These are phyloP conservation scores for Cladosporium oxysporum DNA, from an alignment of 2,329 filamentous ascomycete genomes.

Conservation along the genomic window DNA sequence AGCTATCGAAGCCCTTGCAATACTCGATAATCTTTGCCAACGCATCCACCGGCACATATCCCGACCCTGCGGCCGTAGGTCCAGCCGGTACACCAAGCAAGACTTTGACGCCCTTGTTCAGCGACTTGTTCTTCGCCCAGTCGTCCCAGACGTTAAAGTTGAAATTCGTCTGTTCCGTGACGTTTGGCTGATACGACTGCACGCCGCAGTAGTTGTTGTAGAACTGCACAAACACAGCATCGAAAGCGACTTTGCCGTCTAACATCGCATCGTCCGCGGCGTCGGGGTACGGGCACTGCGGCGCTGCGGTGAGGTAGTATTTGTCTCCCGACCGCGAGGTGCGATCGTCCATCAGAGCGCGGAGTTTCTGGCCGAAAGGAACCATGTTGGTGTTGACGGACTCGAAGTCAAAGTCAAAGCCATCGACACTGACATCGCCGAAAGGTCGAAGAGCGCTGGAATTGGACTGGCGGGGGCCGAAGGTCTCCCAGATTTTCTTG, in stretches of 20 bases:
- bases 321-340: slow-evolving; percentile 34
- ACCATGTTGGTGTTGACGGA: slow-evolving; percentile 59
- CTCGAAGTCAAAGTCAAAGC: slow-evolving; percentile 78
- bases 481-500: slow-evolving; percentile 68
- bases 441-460: slow-evolving; percentile 62
- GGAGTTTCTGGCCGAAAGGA: slow-evolving; percentile 46
- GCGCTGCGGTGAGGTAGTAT: slow-evolving; percentile 47
- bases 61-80: slow-evolving; percentile 38
- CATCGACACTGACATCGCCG: slow-evolving; percentile 65
- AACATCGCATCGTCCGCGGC: slow-evolving; percentile 34
- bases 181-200: slow-evolving; percentile 36
- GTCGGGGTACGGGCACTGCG: slow-evolving; percentile 45
- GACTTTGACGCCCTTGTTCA: slow-evolving; percentile 35
- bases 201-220: slow-evolving; percentile 52
- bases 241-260: slow-evolving; percentile 64
- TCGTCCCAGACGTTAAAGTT: slow-evolving; percentile 48
- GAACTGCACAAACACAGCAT: slow-evolving; percentile 46
- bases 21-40: slow-evolving; percentile 35
- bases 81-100: slow-evolving; percentile 40
- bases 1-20: slow-evolving; percentile 37
- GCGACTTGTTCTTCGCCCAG: slow-evolving; percentile 31
- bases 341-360: slow-evolving; percentile 33
- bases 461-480: slow-evolving; percentile 54
- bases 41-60: slow-evolving; percentile 35
- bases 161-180: slow-evolving; percentile 55